phyloP scores from a whole-genome alignment of 2,329 filamentous ascomycete genomes.

The Monosporascus sp. region DNA sequence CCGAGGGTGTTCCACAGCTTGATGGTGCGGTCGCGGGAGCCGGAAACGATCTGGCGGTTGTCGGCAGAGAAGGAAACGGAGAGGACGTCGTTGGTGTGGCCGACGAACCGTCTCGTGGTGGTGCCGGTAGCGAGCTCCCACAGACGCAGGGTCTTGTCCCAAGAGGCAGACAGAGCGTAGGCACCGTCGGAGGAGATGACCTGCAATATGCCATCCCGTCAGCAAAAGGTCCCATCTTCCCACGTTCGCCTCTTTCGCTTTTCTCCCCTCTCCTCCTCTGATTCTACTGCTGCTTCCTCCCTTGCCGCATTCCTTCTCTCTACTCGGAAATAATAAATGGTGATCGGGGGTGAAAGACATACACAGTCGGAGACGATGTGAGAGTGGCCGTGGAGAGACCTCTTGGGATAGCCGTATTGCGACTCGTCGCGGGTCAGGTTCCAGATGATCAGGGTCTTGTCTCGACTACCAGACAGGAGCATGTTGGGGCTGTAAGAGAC shows the following conservation, averaged over 20 bases:
- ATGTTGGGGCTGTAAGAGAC: slow-evolving; percentile 76
- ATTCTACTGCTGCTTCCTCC: neutral
- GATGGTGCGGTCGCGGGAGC: slow-evolving; percentile 96
- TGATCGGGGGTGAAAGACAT: slow-evolving; percentile 43
- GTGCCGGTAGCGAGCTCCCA: slow-evolving; percentile 98
- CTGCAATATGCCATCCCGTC: slow-evolving; percentile 43
- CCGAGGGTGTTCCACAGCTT: slow-evolving; percentile 99
- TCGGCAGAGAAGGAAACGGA: slow-evolving; percentile 99
- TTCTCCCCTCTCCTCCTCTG: slow-evolving; percentile 1
- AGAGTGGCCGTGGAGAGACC: slow-evolving; percentile 96
- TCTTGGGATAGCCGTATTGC: slow-evolving; percentile 98
- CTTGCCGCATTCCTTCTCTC: neutral
- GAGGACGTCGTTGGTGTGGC: slow-evolving; percentile 98
- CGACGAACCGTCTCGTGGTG: slow-evolving; percentile 97
- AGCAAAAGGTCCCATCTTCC: slow-evolving; percentile 11
- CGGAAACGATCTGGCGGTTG: slow-evolving; percentile 99
- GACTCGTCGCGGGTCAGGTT: slow-evolving; percentile 98
- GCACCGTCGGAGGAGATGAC: slow-evolving; percentile 99
- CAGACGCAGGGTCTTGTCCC: slow-evolving; percentile 99
- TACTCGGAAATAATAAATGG: neutral
- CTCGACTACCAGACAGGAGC: slow-evolving; percentile 94
- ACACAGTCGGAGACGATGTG: slow-evolving; percentile 99
- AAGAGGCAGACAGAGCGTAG: slow-evolving; percentile 97
- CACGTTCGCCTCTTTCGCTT: slow-evolving; percentile 4
- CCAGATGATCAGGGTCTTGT: slow-evolving; percentile 99